A percentile compares a stretch with the other conserved stretches of the same genome.
phyloP scores from a whole-genome alignment of 164 flowering plant genomes.

The Chimonanthus praecox region DNA sequence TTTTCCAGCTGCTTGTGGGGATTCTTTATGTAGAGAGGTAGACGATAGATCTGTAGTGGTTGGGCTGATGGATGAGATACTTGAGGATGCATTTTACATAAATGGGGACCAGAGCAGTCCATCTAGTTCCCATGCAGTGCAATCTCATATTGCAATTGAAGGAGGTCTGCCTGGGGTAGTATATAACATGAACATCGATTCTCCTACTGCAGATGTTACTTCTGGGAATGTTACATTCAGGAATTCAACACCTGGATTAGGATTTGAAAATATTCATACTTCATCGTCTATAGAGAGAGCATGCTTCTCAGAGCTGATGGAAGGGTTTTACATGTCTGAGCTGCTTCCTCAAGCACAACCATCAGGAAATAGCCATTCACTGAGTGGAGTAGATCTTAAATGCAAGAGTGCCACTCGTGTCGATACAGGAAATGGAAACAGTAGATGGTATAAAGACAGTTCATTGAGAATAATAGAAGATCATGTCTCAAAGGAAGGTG shows the following conservation, averaged over 20 bases:
- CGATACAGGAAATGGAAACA: constrained; percentile 24
- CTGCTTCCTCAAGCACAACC: constrained; percentile 41
- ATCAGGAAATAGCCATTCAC: constrained; percentile 22
- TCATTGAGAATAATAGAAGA: constrained; percentile 63
- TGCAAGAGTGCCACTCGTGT: constrained; percentile 15
- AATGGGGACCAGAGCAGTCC: constrained; percentile 21
- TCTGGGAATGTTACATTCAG: constrained; percentile 17
- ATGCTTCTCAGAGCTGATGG: constrained; percentile 57
- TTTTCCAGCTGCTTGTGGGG: constrained; percentile 23
- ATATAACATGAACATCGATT: constrained; percentile 10
- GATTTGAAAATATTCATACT: constrained; percentile 26
- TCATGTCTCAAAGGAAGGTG: constrained; percentile 45
- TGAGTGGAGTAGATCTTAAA: constrained; percentile 12
- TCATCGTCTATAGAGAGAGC: constrained; percentile 31
- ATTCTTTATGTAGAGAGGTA: constrained; percentile 15
- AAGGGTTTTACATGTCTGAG: constrained; percentile 65
- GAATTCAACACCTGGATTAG: constrained; percentile 22
- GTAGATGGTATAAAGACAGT: constrained; percentile 72
- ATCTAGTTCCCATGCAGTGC: constrained; percentile 24
- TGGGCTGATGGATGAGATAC: constrained; percentile 81
- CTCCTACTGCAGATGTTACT: constrained; percentile 16
- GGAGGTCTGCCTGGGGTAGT: constrained; percentile 27
- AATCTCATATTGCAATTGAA: constrained; percentile 20
- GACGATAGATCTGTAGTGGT: constrained; percentile 14
- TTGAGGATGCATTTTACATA: constrained; percentile 75